Evolutionary conservation across 495 filamentous ascomycete genomes (phyloP).

Genomic region (Cercophora scortea): DNA sequence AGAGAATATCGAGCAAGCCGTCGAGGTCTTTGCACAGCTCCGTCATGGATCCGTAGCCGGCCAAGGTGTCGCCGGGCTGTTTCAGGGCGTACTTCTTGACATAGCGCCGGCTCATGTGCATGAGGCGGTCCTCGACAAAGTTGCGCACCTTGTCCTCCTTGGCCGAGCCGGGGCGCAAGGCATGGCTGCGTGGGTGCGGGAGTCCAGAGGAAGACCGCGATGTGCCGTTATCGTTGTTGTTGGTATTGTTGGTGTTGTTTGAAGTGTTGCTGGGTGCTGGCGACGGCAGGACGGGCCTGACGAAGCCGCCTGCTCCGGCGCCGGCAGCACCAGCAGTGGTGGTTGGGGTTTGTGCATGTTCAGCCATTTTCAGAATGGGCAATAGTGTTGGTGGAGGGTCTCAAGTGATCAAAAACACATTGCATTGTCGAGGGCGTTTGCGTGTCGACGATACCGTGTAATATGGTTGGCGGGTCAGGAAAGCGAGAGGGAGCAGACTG

Average conservation of each 20-base stretch:
- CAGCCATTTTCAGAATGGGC: constrained; percentile 26
- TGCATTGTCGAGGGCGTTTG: constrained; percentile 9
- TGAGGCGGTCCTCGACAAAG: constrained; percentile 55
- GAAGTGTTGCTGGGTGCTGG: constrained; percentile 39
- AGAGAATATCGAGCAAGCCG: constrained; percentile 64
- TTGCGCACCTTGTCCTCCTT: constrained; percentile 73
- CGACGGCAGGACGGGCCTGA: constrained; percentile 42
- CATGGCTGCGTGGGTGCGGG: constrained; percentile 55
- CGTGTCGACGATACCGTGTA: too few species aligned
- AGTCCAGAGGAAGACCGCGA: constrained; percentile 32
- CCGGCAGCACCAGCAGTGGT: background rate
- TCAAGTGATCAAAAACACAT: constrained; percentile 12
- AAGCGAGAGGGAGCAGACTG: background rate
- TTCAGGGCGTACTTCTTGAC: constrained; percentile 62
- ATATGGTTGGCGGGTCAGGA: background rate
- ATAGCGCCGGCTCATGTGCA: constrained; percentile 59
- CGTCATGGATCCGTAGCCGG: constrained; percentile 59
- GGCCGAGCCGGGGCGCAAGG: constrained; percentile 59
- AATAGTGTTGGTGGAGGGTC: background rate
- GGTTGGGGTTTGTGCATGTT: constrained; percentile 2
- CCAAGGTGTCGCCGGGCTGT: constrained; percentile 43
- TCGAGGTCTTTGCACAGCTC: constrained; percentile 67
- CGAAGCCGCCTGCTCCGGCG: constrained; percentile 37
- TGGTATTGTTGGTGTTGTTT: constrained; percentile 28
- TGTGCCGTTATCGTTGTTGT: background rate